Evolutionary conservation across 768 basidiomycete genomes (phyloP).

Genomic region (Phylloporus sp.): DNA sequence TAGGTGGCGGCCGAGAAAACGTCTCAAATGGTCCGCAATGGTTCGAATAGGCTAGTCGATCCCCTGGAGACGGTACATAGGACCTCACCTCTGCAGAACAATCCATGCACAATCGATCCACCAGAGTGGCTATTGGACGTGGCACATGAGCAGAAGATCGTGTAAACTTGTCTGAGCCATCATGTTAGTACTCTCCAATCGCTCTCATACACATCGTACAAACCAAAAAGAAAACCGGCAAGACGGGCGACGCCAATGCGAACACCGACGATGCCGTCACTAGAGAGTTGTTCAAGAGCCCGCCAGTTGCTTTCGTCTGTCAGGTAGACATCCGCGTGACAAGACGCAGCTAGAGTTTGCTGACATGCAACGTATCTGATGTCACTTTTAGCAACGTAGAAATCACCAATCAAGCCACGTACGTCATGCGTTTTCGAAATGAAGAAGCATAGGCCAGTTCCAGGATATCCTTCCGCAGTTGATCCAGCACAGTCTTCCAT

Average conservation of each 20-base stretch:
- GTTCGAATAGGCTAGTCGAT: constrained; percentile 9
- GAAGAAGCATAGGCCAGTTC: constrained; percentile 43
- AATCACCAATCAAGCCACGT: constrained; percentile 28
- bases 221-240: constrained; percentile 53
- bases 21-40: constrained; percentile 28
- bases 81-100: constrained; percentile 58
- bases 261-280: constrained; percentile 77
- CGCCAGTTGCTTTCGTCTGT: constrained; percentile 46
- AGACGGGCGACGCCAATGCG: constrained; percentile 83
- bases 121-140: constrained; percentile 36
- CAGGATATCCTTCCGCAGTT: constrained; percentile 40
- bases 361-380: constrained; percentile 72
- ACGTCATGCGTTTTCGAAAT: constrained; percentile 71
- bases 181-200: constrained; percentile 5
- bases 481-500: constrained; percentile 33
- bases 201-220: constrained; percentile 22
- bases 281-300: constrained; percentile 50
- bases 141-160: constrained; percentile 25
- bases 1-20: constrained; percentile 38
- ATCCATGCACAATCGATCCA: constrained; percentile 50
- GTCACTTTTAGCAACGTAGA: constrained; percentile 14
- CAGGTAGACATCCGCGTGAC: constrained; percentile 34
- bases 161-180: constrained; percentile 12
- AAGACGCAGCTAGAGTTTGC: constrained; percentile 48
- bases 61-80: constrained; percentile 43